Evolutionary conservation across 371 early-diverging fungal species (phyloP).

Genomic region (Parasitella parasitica): DNA sequence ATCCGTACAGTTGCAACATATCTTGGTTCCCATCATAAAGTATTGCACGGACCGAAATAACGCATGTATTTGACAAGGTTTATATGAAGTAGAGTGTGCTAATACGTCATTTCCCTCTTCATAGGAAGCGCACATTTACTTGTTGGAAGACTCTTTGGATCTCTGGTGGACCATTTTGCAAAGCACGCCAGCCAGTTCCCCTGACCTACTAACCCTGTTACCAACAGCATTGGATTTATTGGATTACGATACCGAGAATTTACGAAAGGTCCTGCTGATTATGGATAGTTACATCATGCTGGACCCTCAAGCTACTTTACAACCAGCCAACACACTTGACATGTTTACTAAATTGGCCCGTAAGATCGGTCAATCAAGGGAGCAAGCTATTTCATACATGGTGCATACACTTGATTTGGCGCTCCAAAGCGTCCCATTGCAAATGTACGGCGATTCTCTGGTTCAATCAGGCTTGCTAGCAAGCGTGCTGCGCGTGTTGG

Average conservation of each 20-base stretch:
- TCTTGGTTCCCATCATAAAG: constrained; percentile 75
- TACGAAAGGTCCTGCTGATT: constrained; percentile 73
- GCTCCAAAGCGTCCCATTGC: constrained; percentile 52
- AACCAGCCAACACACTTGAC: constrained; percentile 37
- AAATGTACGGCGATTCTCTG: constrained; percentile 52
- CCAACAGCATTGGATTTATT: constrained; percentile 64
- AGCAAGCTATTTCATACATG: constrained; percentile 64
- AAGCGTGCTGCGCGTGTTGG: constrained; percentile 50
- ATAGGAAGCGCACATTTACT: constrained; percentile 77
- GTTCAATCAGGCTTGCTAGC: constrained; percentile 54
- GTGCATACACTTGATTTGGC: constrained; percentile 62
- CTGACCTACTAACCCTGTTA: constrained; percentile 62
- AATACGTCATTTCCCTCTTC: neutral
- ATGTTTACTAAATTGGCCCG: constrained; percentile 56
- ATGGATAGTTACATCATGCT: constrained; percentile 80
- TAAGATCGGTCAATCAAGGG: constrained; percentile 57
- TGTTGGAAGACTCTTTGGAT: constrained; percentile 86
- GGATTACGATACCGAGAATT: constrained; percentile 73
- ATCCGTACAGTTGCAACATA: constrained; percentile 67
- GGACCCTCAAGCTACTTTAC: constrained; percentile 51
- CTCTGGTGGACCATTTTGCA: constrained; percentile 82
- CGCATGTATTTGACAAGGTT: constrained; percentile 15
- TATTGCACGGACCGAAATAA: constrained; percentile 66
- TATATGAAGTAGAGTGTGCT: too few species aligned
- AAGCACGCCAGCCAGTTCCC: constrained; percentile 55